phyloP scores from a whole-genome alignment of 2,329 filamentous ascomycete genomes.

The Davidsoniella neocaledoniae region DNA sequence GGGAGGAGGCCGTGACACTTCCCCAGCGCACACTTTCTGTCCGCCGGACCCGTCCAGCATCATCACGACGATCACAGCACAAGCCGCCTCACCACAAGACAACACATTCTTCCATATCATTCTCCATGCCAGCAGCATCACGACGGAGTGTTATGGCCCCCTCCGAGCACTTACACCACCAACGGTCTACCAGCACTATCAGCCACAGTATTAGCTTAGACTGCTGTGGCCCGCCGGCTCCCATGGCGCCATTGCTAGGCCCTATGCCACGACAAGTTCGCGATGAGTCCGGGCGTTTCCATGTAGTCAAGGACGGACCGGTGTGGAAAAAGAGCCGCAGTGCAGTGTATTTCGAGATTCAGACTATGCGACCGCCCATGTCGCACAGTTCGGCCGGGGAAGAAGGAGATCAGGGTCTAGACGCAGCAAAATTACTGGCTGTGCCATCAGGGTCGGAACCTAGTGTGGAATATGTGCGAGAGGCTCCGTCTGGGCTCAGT shows the following conservation, averaged over 20 bases:
- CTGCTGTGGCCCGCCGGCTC: not conserved
- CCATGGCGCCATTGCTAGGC: constrained; percentile 1
- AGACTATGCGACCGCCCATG: not conserved
- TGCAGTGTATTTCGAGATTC: constrained; percentile 8
- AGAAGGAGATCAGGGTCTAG: not conserved
- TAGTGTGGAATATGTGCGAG: not conserved
- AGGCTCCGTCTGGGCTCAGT: not conserved
- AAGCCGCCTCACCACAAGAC: not conserved
- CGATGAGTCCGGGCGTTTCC: constrained; percentile 8
- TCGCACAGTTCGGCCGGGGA: not conserved
- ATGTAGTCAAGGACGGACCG: constrained; percentile 8
- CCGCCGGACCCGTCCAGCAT: not conserved
- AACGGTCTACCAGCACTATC: not conserved
- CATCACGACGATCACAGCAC: not conserved
- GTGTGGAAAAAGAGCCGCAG: constrained; percentile 1
- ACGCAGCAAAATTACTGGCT: not conserved
- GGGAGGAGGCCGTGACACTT: constrained; percentile 3
- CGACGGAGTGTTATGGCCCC: not conserved
- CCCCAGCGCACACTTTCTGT: constrained; percentile 7
- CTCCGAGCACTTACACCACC: not conserved
- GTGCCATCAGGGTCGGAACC: not conserved
- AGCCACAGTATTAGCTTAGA: constrained; percentile 8
- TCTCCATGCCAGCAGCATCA: not conserved
- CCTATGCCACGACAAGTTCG: constrained; percentile 7
- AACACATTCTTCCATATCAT: not conserved